Percentiles rank a stretch among this genome's conserved stretches.
Conservation (phyloP, 2,329 filamentous ascomycete species). For the Byssochlamys sp. region DNA sequence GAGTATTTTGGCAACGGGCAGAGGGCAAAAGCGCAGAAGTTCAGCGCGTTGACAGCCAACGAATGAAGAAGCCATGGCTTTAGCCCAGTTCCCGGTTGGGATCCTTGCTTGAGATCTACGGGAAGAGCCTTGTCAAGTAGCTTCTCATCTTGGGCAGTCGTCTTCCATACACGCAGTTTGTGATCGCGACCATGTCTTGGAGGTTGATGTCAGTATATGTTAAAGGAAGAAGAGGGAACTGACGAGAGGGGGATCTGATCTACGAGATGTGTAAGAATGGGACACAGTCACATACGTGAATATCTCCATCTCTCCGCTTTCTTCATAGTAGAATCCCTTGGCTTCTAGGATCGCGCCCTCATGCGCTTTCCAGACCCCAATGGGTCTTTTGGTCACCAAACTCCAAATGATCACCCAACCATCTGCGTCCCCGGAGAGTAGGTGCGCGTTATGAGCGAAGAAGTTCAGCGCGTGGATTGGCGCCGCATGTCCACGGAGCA, state of each 20-base stretch:
- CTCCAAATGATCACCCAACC: slow-evolving; percentile 85
- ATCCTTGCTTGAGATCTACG: slow-evolving; percentile 48
- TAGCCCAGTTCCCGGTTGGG: slow-evolving; percentile 37
- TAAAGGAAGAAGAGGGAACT: neutral
- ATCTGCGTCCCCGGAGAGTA: slow-evolving; percentile 79
- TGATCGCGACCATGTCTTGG: slow-evolving; percentile 81
- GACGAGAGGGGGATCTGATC: slow-evolving; percentile 1
- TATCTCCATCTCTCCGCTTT: slow-evolving; percentile 47
- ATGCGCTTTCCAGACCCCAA: slow-evolving; percentile 81
- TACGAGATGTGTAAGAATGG: neutral
- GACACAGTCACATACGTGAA: slow-evolving; percentile 59
- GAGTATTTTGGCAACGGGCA: slow-evolving; percentile 33
- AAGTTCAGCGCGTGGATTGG: slow-evolving; percentile 72
- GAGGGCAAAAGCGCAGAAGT: slow-evolving; percentile 78
- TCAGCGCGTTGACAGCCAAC: slow-evolving; percentile 81
- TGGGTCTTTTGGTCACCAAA: slow-evolving; percentile 66
- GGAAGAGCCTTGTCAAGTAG: slow-evolving; percentile 59
- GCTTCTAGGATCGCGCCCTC: slow-evolving; percentile 66
- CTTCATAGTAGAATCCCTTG: slow-evolving; percentile 50
- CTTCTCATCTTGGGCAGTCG: slow-evolving; percentile 52
- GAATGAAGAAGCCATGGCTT: slow-evolving; percentile 76
- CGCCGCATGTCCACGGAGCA: slow-evolving; percentile 75
- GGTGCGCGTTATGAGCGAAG: slow-evolving; percentile 60
- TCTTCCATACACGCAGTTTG: slow-evolving; percentile 73
- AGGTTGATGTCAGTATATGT: slow-evolving; percentile 7